A percentile compares a stretch with the other conserved stretches of the same genome.
Conservation (phyloP, 345 rosid species). For the Rhodamnia argentea region DNA sequence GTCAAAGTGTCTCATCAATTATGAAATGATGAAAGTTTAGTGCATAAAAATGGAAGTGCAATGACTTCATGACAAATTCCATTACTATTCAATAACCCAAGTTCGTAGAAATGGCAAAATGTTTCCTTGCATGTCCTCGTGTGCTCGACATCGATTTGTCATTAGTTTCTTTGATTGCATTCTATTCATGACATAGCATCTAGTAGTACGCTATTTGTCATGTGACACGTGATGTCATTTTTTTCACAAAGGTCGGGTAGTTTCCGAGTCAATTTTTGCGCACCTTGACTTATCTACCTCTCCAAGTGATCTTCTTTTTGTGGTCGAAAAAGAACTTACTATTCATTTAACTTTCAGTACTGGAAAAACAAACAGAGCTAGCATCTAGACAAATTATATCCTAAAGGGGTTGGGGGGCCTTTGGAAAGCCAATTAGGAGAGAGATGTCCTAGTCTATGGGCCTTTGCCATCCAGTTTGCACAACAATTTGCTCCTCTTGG, state of each 20-base stretch:
- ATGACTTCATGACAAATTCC: background rate
- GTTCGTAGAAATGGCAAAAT: background rate
- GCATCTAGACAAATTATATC: no score
- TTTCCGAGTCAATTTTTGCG: background rate
- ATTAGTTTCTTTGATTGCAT: background rate
- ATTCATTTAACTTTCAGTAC: no score
- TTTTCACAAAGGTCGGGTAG: background rate
- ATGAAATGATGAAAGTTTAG: background rate
- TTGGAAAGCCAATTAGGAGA: no score
- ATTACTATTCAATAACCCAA: background rate
- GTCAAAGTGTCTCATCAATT: background rate
- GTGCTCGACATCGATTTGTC: background rate
- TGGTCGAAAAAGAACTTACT: no score
- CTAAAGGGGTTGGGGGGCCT: no score
- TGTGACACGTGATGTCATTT: background rate
- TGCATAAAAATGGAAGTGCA: background rate
- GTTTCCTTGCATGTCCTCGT: background rate
- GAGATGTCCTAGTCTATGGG: no score
- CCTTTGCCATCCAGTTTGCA: no score
- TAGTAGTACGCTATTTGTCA: fast-evolving
- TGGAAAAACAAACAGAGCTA: no score
- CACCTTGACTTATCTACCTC: background rate
- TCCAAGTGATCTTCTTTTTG: background rate
- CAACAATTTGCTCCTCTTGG: no score
- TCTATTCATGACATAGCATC: background rate